Percentiles rank a stretch among this genome's conserved stretches.
Evolutionary conservation across 495 filamentous ascomycete species (phyloP).

Genomic region (Penicillium roqueforti): DNA sequence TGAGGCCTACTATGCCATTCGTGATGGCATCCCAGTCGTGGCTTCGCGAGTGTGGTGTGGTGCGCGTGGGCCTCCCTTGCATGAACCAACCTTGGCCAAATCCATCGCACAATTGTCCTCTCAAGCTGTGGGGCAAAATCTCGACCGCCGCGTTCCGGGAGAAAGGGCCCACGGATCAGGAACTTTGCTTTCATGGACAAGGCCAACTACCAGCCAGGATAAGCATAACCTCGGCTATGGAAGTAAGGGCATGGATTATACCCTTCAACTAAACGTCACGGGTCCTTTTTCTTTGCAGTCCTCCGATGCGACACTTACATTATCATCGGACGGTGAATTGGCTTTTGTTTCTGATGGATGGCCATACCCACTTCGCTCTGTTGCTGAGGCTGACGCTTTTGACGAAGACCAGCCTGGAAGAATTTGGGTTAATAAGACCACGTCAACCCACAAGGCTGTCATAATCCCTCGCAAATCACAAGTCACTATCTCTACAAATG

Average conservation of each 20-base stretch:
- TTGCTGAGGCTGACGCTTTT: constrained; percentile 26
- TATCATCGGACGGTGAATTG: constrained; percentile 31
- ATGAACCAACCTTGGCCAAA: constrained; percentile 18
- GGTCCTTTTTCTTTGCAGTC: constrained; percentile 43
- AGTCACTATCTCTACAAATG: constrained; percentile 37
- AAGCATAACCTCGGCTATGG: constrained; percentile 29
- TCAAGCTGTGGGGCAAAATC: constrained; percentile 45
- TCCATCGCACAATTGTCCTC: constrained; percentile 36
- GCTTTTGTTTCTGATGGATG: constrained; percentile 46
- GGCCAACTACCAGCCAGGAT: neutral
- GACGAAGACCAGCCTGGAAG: constrained; percentile 23
- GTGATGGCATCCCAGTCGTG: constrained; percentile 48
- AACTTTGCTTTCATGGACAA: constrained; percentile 11
- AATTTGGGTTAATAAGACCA: constrained; percentile 32
- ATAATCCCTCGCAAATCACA: constrained; percentile 9
- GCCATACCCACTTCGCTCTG: constrained; percentile 47
- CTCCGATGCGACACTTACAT: constrained; percentile 29
- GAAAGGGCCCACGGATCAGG: neutral
- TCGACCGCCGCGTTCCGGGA: constrained; percentile 36
- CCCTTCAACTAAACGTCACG: constrained; percentile 31
- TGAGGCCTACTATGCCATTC: constrained; percentile 51
- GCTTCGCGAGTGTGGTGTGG: constrained; percentile 46
- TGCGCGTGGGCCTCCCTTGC: constrained; percentile 30
- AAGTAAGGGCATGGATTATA: constrained; percentile 53
- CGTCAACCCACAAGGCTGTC: constrained; percentile 28